Percentiles rank a stretch among this genome's conserved stretches.
These are phyloP conservation scores for Fusarium hainanense DNA, from an alignment of 2,329 filamentous ascomycete species.

Conservation along the genomic window DNA sequence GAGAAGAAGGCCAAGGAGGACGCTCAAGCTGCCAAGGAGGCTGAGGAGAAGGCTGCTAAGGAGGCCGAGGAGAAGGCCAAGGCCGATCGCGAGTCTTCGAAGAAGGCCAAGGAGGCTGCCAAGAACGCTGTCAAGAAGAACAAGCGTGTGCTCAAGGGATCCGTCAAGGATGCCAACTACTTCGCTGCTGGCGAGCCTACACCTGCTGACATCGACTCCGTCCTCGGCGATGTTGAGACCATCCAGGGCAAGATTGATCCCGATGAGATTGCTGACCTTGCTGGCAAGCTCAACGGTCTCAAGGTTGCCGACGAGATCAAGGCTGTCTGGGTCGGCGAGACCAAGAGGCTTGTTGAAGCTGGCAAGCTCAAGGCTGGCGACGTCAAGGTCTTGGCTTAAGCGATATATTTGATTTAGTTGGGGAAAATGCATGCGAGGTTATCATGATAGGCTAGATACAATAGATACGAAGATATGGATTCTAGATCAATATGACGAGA, in stretches of 20 bases:
- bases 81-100: slow-evolving; percentile 80
- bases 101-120: slow-evolving; percentile 98
- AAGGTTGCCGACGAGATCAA: slow-evolving; percentile 89
- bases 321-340: slow-evolving; percentile 81
- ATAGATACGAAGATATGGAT: slow-evolving; percentile 38
- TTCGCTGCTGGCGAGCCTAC: slow-evolving; percentile 81
- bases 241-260: slow-evolving; percentile 89
- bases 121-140: slow-evolving; percentile 99
- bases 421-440: slow-evolving; percentile 7
- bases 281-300: slow-evolving; percentile 80
- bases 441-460: slow-evolving; percentile 40
- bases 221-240: slow-evolving; percentile 86
- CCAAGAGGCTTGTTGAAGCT: slow-evolving; percentile 78
- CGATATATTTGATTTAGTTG: neutral
- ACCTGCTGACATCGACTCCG: slow-evolving; percentile 81
- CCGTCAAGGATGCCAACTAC: slow-evolving; percentile 98
- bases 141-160: slow-evolving; percentile 94
- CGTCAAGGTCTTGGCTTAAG: slow-evolving; percentile 69
- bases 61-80: slow-evolving; percentile 91
- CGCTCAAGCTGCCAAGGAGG: slow-evolving; percentile 82
- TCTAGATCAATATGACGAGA: slow-evolving; percentile 28
- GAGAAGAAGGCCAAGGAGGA: slow-evolving; percentile 90
- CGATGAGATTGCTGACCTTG: slow-evolving; percentile 88
- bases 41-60: slow-evolving; percentile 81
- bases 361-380: slow-evolving; percentile 91